A percentile compares a stretch with the other conserved stretches of the same genome.
Evolutionary conservation across 164 flowering plant genomes (phyloP).

Genomic region (Taxillus chinensis): DNA sequence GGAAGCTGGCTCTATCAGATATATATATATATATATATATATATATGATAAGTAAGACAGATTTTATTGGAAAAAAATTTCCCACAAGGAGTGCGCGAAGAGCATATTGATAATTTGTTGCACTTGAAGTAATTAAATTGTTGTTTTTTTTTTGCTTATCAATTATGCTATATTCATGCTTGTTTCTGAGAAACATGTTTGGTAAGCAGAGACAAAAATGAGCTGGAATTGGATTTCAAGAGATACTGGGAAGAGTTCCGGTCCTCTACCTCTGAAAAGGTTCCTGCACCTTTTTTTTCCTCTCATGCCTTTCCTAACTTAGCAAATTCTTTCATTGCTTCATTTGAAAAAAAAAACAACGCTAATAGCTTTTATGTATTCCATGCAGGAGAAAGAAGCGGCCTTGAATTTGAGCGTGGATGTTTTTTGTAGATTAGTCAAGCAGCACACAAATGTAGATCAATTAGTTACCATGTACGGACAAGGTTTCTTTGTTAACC

Average conservation of each 20-base stretch:
- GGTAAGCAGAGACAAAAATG: slow-evolving; percentile 72
- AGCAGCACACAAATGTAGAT: slow-evolving; percentile 75
- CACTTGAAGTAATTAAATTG: too few species aligned
- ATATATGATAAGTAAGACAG: too few species aligned
- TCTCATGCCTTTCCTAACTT: background rate
- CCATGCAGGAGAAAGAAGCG: slow-evolving; percentile 91
- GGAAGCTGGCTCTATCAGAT: too few species aligned
- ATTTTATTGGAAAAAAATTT: too few species aligned
- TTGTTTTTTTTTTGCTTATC: too few species aligned
- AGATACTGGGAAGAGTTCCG: slow-evolving; percentile 98
- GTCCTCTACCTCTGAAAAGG: slow-evolving; percentile 96
- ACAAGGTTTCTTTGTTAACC: background rate
- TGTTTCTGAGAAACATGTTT: background rate
- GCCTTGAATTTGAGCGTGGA: slow-evolving; percentile 88
- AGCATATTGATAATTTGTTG: too few species aligned
- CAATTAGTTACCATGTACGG: slow-evolving; percentile 80
- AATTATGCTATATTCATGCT: background rate
- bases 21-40: too few species aligned
- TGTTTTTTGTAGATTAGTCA: slow-evolving; percentile 91
- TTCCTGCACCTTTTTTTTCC: slow-evolving; percentile 10
- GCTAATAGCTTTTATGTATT: slow-evolving; percentile 17
- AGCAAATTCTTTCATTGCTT: background rate
- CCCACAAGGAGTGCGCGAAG: too few species aligned
- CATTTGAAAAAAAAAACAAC: background rate
- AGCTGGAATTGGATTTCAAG: slow-evolving; percentile 96